A percentile compares a stretch with the other conserved stretches of the same genome.
phyloP scores from a whole-genome alignment of 2,329 filamentous ascomycete genomes.

The Trichoderma endophyticum region DNA sequence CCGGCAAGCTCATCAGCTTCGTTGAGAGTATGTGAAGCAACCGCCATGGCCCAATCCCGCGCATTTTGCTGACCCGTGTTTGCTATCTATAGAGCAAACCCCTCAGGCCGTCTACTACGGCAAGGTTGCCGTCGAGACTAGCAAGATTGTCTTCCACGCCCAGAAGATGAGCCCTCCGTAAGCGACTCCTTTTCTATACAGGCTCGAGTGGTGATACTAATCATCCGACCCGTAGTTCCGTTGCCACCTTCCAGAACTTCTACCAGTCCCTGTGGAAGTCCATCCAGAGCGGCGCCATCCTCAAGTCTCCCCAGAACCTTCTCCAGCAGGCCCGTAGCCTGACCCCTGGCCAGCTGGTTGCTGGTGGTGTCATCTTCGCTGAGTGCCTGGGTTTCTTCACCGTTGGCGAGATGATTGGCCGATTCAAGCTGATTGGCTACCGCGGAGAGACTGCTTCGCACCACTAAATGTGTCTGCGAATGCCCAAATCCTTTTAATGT shows the following conservation, averaged over 20 bases:
- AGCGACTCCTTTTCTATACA: constrained; percentile 38
- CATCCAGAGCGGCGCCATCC: constrained; percentile 61
- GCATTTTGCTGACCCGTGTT: constrained; percentile 3
- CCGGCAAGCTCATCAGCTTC: constrained; percentile 72
- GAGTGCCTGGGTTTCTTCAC: constrained; percentile 97
- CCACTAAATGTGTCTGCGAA: constrained; percentile 45
- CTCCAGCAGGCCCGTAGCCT: constrained; percentile 63
- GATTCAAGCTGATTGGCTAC: constrained; percentile 95
- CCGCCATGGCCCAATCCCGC: too few relatives aligned
- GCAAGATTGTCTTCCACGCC: constrained; percentile 80
- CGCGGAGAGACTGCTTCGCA: constrained; percentile 64
- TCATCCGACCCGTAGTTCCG: constrained; percentile 52
- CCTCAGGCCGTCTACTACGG: constrained; percentile 90
- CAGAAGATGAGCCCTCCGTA: constrained; percentile 96
- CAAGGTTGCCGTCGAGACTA: constrained; percentile 81
- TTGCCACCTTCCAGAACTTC: constrained; percentile 82
- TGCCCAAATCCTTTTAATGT: background rate
- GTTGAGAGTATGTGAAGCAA: constrained; percentile 75
- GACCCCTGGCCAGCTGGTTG: constrained; percentile 65
- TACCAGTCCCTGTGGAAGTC: constrained; percentile 72
- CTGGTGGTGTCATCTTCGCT: constrained; percentile 74
- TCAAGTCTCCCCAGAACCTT: constrained; percentile 55
- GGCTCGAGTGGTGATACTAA: background rate
- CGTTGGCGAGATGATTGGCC: constrained; percentile 92
- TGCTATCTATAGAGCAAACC: constrained; percentile 62